A percentile compares a stretch with the other conserved stretches of the same genome.
These are phyloP conservation scores for Santalum album DNA, from an alignment of 164 flowering plant genomes.

Conservation along the genomic window DNA sequence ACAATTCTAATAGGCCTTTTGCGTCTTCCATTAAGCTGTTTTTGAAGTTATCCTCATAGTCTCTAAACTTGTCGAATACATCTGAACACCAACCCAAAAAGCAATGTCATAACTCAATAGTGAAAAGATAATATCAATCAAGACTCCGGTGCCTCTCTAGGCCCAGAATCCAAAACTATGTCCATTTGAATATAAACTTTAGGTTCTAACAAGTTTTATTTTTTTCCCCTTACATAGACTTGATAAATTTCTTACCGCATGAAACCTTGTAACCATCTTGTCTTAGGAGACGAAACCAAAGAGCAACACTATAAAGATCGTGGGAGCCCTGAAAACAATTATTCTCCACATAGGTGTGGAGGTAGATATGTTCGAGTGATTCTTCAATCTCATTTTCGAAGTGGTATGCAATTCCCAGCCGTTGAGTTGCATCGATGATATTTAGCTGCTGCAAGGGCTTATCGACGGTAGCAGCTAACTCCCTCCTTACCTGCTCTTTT, in stretches of 20 bases:
- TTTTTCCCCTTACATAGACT: background rate
- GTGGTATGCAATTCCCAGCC: background rate
- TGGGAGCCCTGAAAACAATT: background rate
- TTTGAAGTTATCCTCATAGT: background rate
- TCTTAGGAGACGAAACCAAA: background rate
- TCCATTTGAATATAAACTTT: too few relatives aligned
- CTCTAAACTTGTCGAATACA: background rate
- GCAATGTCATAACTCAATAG: too few relatives aligned
- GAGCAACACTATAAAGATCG: background rate
- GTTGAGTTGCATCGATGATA: background rate
- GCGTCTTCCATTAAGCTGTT: background rate
- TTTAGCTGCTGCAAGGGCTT: background rate
- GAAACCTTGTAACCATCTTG: background rate
- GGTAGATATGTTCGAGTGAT: background rate
- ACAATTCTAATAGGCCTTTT: background rate
- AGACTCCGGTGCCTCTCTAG: too few relatives aligned
- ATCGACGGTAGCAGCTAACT: background rate
- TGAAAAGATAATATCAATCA: background rate
- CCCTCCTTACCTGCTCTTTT: background rate
- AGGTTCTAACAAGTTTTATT: too few relatives aligned
- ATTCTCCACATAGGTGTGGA: background rate
- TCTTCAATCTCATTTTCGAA: background rate
- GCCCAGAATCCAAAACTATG: too few relatives aligned
- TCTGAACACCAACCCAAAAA: too few relatives aligned
- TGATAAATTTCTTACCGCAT: background rate